Evolutionary conservation across 2,329 filamentous ascomycete species (phyloP).

Genomic region (Byssothecium circinans): DNA sequence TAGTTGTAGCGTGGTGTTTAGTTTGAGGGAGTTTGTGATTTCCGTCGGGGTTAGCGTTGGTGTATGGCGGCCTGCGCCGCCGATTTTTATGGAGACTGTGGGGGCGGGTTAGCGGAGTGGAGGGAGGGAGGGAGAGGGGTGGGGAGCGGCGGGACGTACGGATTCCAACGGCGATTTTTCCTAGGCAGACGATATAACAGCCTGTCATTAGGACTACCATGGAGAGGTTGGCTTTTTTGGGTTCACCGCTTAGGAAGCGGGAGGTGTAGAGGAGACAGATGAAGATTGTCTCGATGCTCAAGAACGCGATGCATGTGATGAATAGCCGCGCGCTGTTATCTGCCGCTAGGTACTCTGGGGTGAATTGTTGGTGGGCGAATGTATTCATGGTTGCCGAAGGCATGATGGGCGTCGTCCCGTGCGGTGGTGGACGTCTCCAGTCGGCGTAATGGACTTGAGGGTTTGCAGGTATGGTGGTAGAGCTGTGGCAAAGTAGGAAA

Average conservation of each 20-base stretch:
- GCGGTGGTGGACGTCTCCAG: no score
- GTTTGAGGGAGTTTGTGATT: constrained; percentile 14
- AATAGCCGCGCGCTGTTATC: constrained; percentile 14
- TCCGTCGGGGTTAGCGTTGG: constrained; percentile 5
- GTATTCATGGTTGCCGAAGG: no score
- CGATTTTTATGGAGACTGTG: constrained; percentile 19
- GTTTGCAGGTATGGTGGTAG: no score
- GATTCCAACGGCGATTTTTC: constrained; percentile 20
- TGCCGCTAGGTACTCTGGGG: constrained; percentile 16
- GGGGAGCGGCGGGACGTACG: constrained; percentile 10
- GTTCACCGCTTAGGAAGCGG: constrained; percentile 12
- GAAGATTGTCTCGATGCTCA: constrained; percentile 21
- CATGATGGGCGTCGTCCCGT: no score
- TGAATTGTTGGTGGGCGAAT: neutral
- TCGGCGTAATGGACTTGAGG: no score
- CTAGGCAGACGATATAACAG: constrained; percentile 15
- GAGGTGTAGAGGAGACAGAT: constrained; percentile 18
- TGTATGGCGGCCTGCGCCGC: constrained; percentile 21
- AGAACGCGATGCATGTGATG: constrained; percentile 17
- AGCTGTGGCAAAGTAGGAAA: no score
- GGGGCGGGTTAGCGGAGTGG: neutral
- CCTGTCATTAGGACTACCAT: constrained; percentile 25
- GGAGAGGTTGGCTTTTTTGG: constrained; percentile 12
- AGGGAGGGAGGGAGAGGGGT: neutral
- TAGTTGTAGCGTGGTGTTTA: constrained; percentile 17